Base-by-base conservation (phyloP, 2,329 filamentous ascomycete species). In the Aureobasidium sp. region DNA sequence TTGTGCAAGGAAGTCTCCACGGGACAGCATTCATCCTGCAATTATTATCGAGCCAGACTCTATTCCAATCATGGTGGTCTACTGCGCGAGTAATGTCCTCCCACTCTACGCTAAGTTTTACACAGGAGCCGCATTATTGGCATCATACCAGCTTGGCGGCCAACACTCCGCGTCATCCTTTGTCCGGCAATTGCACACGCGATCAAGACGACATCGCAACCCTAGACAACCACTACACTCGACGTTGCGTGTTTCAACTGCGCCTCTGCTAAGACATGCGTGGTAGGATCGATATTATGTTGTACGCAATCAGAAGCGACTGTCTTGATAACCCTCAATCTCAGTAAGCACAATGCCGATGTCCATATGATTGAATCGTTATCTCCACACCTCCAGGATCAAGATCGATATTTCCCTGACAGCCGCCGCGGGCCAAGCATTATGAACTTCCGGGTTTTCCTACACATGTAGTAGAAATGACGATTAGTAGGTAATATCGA, bases 401-500 rank as follows among this genome's bases (percentile, higher is more conserved):
- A 41, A 17, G 52, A 56, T 56, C 52, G 52, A 44, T 56, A 44
- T 15, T 9, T 20, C 27, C 9, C 9, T 15, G 24, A 43, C n/a
- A 44, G 4, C 17, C 52, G 17, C 52, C 52, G 52, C 52, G 52
- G 52, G 39, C 52, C 52, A 56, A 56, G 52, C 52, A 32, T 17
- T 10, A 17, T 29, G 26, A 24, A 10, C n/a, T 43, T 15, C 37
- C 24, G 13, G 20, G 37, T 32, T 24, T n/a, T 55, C 17, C 37
- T 29, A 29, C 5, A 6, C 27, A 13, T 36, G 15, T 20, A 20
- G 15, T 24, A 56, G 34, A 20, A 10, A 56, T 56, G 52, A 44
- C 52, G 52, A 56, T 56, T 39, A 8, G n/a, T n/a, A n/a, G 10
- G 10, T 5, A 43, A 32, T 20, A 24, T 20, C 3, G 12, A 24